Evolutionary conservation across 2,329 filamentous ascomycete genomes (phyloP), one percentile per base, ranked within the genome.

Genomic region (Aspergillus sp.): DNA sequence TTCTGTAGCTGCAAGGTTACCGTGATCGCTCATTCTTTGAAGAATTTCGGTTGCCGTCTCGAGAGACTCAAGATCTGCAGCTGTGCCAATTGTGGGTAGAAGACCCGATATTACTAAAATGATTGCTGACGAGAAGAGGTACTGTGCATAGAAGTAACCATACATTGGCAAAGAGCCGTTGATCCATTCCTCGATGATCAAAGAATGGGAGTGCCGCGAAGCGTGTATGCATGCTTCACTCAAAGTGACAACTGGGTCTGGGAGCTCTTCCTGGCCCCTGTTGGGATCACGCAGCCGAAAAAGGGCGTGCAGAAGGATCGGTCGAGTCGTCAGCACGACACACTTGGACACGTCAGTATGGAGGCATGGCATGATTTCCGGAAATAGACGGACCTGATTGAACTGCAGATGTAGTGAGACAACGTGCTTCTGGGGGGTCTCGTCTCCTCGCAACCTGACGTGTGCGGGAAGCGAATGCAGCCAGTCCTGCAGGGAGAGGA

Each of bases 141-240:
- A 68, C 41, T 68, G 67, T 1, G 67, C 65, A 46, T 69, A 65
- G 45, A 67, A 70, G 42, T 67, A 70, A 13, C 68, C 67, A 46
- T 64, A 67, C 36, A 67, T 61, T 1, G 67, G 64, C 3, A 70
- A 54, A 2, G 64, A 64, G 3, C 65, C 65, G 47, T 68, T 67
- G 4, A 64, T 62, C 66, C 66, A 70, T 33, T 67, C 60, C 13
- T 65, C 64, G 38, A 65, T 55, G 22, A 69, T 61, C 11, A 71
- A 59, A 4, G 57, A 49, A 49, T 70, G 66, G 1, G 63, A 65
- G 38, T 66, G 58, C 20, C 67, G 59, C 33, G 67, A 67, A 38
- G 66, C 60, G 11, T 67, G 60, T 20, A 69, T 64, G 46, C 68
- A 71, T 26, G 66, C 64, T 49, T 70, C 65, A 20, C 63, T 58